A percentile compares a stretch with the other conserved stretches of the same genome.
Evolutionary conservation across 129 eudicot species (phyloP).

Genomic region (Lactuca sativa): DNA sequence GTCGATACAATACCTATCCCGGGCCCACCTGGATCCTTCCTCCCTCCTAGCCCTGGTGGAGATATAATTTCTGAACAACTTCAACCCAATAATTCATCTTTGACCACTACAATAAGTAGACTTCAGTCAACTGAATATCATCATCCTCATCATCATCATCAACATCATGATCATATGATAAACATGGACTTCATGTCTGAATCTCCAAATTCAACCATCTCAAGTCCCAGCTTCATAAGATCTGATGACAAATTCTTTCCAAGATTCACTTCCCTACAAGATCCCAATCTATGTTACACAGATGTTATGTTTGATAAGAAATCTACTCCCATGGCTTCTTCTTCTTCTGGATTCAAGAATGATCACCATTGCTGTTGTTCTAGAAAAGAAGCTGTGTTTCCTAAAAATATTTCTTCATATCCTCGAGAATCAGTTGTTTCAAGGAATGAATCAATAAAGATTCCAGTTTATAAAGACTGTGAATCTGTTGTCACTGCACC

Average conservation of each 20-base stretch:
- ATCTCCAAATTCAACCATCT: conserved; percentile 58
- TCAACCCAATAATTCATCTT: conserved; percentile 52
- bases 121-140: conserved; percentile 58
- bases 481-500: conserved; percentile 45
- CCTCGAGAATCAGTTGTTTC: conserved; percentile 33
- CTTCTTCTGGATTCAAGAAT: not conserved
- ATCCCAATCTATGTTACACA: too few species aligned
- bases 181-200: conserved; percentile 49
- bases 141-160: conserved; percentile 21
- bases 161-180: conserved; percentile 26
- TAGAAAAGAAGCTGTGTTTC: conserved; percentile 25
- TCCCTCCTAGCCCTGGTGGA: conserved; percentile 79
- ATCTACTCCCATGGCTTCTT: too few species aligned
- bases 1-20: conserved; percentile 80
- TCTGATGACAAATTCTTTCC: conserved; percentile 27
- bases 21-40: conserved; percentile 85
- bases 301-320: too few species aligned
- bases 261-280: not conserved
- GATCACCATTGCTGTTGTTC: conserved; percentile 60
- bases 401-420: not conserved
- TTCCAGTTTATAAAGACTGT: conserved; percentile 26
- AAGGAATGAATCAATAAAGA: conserved; percentile 3
- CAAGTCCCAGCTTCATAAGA: conserved; percentile 49
- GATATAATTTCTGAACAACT: conserved; percentile 64
- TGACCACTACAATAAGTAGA: conserved; percentile 45